These are phyloP conservation scores for Dictyostelium purpureum DNA, from an alignment of 78 protist genomes.

Conservation along the genomic window DNA sequence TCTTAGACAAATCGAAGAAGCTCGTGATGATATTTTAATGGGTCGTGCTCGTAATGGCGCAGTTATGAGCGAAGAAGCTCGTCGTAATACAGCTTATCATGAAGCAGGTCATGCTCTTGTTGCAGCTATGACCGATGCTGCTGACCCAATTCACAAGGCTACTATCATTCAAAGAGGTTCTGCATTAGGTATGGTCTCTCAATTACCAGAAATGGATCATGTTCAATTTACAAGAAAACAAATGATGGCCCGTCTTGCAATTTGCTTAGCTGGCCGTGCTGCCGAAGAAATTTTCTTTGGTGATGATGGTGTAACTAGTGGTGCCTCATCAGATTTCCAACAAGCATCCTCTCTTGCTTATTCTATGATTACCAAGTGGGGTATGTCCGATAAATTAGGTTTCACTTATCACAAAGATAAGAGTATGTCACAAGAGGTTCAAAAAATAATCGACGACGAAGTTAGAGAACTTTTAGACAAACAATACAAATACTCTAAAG, in stretches of 20 bases:
- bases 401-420: conserved; percentile 37
- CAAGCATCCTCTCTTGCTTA: conserved; percentile 52
- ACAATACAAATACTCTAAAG: conserved; percentile 73
- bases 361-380: conserved; percentile 89
- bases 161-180: conserved; percentile 94
- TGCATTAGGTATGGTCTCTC: conserved; percentile 88
- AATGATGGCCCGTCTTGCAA: conserved; percentile 86
- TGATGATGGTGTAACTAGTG: conserved; percentile 82
- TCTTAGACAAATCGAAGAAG: conserved; percentile 88
- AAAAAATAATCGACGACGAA: conserved; percentile 79
- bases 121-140: conserved; percentile 84
- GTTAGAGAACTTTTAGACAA: conserved; percentile 65
- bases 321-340: conserved; percentile 78
- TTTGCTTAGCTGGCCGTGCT: conserved; percentile 95
- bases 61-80: conserved; percentile 55
- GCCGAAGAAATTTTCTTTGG: conserved; percentile 96
- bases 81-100: conserved; percentile 93
- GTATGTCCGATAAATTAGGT: conserved; percentile 87
- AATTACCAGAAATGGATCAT: conserved; percentile 87
- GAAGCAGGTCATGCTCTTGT: conserved; percentile 98
- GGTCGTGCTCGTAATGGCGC: conserved; percentile 81
- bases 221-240: conserved; percentile 66
- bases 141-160: conserved; percentile 96
- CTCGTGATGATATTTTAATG: conserved; percentile 92
- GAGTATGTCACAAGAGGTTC: conserved; percentile 67